Evolutionary conservation across 1,139 yeast species (phyloP).

Genomic region (Oligophagozyma castellii): DNA sequence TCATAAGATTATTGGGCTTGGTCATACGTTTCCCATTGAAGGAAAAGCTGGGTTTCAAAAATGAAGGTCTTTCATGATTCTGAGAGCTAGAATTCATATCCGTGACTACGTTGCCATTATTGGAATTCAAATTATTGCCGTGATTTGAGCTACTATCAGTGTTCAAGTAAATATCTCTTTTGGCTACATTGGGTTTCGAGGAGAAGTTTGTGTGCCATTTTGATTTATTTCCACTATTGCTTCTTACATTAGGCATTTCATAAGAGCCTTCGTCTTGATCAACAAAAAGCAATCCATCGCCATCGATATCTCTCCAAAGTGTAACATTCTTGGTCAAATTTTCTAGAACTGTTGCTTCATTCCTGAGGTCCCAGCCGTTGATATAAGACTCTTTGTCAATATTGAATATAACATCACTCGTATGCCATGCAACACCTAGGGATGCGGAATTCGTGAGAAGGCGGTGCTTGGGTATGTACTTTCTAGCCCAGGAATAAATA

Average conservation of each 20-base stretch:
- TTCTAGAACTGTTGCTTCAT: conserved; percentile 22
- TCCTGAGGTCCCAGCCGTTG: conserved; percentile 22
- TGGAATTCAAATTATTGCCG: conserved; percentile 3
- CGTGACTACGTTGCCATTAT: neutral
- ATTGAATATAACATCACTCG: conserved; percentile 19
- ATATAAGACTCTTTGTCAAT: conserved; percentile 21
- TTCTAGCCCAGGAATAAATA: conserved; percentile 61
- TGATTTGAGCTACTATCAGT: conserved; percentile 2
- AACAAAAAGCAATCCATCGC: conserved; percentile 22
- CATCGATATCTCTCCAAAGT: conserved; percentile 25
- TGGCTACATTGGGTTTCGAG: neutral
- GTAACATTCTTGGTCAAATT: conserved; percentile 18
- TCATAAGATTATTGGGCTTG: neutral
- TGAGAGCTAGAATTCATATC: neutral
- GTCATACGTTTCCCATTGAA: neutral
- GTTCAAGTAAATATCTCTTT: neutral
- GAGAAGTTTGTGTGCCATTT: conserved; percentile 1
- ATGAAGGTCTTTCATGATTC: conserved; percentile 1
- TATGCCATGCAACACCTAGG: conserved; percentile 25
- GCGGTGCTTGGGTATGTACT: conserved; percentile 59
- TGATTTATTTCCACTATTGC: neutral
- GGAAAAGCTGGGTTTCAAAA: neutral
- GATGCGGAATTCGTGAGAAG: conserved; percentile 19
- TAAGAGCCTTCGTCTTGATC: conserved; percentile 19
- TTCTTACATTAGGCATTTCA: conserved; percentile 3